A percentile compares a stretch with the other conserved stretches of the same genome.
These are phyloP conservation scores for Amanita subjunquillea DNA, from an alignment of 768 basidiomycete genomes.

Conservation along the genomic window DNA sequence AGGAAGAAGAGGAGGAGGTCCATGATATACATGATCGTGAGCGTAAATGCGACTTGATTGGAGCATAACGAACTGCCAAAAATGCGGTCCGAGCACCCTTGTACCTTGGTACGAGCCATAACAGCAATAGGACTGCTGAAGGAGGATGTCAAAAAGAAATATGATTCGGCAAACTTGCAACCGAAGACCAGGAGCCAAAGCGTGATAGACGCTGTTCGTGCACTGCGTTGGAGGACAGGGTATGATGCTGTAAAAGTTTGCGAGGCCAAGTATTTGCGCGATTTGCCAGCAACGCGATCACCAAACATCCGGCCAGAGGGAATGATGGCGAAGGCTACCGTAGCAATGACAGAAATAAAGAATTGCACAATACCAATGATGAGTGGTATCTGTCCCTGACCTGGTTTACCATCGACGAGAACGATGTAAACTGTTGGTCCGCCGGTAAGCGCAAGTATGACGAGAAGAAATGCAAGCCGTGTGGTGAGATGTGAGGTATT, in stretches of 20 bases:
- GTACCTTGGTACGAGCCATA: constrained; percentile 93
- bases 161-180: constrained; percentile 96
- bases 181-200: constrained; percentile 91
- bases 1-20: constrained; percentile 96
- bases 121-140: constrained; percentile 94
- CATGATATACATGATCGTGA: constrained; percentile 99
- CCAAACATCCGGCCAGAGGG: constrained; percentile 99
- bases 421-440: constrained; percentile 95
- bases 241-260: constrained; percentile 99
- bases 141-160: constrained; percentile 97
- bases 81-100: constrained; percentile 77
- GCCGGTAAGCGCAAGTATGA: constrained; percentile 86
- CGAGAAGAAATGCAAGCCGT: constrained; percentile 82
- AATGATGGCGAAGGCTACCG: constrained; percentile 75
- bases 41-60: constrained; percentile 89
- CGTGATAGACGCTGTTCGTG: constrained; percentile 74
- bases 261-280: constrained; percentile 96
- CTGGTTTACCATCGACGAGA: constrained; percentile 58
- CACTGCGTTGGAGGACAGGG: constrained; percentile 58
- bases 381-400: constrained; percentile 61
- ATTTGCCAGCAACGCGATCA: constrained; percentile 93
- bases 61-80: constrained; percentile 77
- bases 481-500: constrained; percentile 96
- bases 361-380: constrained; percentile 94
- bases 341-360: constrained; percentile 78